Base-by-base conservation (phyloP, 495 filamentous ascomycete species). In the Lindgomyces ingoldianus region DNA sequence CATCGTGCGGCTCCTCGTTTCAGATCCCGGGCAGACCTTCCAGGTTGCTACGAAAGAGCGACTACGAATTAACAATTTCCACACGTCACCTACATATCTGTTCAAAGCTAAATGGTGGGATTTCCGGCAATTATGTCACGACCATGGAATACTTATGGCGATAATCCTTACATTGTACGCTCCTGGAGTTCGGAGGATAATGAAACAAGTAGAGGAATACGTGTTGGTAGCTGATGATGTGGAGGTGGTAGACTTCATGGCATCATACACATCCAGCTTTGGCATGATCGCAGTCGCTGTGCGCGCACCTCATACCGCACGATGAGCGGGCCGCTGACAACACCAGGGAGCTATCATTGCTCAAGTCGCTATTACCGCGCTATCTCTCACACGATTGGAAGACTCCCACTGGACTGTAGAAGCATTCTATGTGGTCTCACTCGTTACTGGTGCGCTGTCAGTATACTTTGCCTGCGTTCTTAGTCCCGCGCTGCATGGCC, bases 241-340 rank as follows among this genome's bases (percentile, higher is more conserved):
- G 26, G 18, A 61, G n/a, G 50, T 62, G 16, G 25, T 67, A 2
- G 57, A 47, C 16, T 67, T 61, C 27, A 30, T 67, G 41, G 54
- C 54, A 21, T 56, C 57, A 1, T 62, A 55, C 26, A 67, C 57
- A 1, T 46, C 64, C 3, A 67, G 57, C 24, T 67, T 67, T 49
- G 62, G 49, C 27, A 67, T 61, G 64, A 67, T 59, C 14, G 64
- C 57, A 6, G 49, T 67, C 10, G 64, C 64, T 16, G 64, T 67
- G 39, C 22, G 64, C 55, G 27, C 12, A 14, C 30, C 42, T 11
- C 24, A 26, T 12, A 47, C 4, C 6, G 19, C 2, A 39, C 30
- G 4, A 29, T 50, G 3, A 9, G 3, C 6, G 52, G n/a, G 2
- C 16, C 6, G 55, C 49, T n/a, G 47, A n/a, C 14, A 25, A 19